Evolutionary conservation across 176 grass and related monocot genomes (phyloP), one percentile per base, ranked within the genome.

Genomic region (Ensete ventricosum): DNA sequence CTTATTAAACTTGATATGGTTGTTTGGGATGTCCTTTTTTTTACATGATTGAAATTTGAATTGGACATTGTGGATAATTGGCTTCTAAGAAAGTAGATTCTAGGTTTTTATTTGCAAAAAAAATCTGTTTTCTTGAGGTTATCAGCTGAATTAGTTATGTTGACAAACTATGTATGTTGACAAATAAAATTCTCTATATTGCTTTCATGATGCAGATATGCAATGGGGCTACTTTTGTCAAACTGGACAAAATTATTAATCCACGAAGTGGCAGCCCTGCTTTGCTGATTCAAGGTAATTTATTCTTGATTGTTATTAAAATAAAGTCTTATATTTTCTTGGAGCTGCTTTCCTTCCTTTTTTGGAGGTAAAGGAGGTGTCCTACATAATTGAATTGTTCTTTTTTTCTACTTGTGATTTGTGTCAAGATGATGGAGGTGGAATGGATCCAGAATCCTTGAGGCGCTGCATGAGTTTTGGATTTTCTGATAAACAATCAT

Each of bases 391-490:
- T 73, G 2, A 55, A 62, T 43, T 52, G 73, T 29, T 52, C 25
- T 26, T 52, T 80, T 3, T 73, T 76, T 22, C 14, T 0, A 23
- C 79, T 79, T 34, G 12, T 72, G 19, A 4, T 70, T 83, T 80
- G 60, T 79, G 11, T 77, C 54, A 69, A 92, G 92, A 96, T 82
- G 84, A 96, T 75, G 92, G 92, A 10, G 86, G 89, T 68, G 92
- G 92, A 53, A 96, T 96, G 92, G 82, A 86, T 83, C 89, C 92
- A 25, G 89, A 89, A 68, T 92, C 87, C 50, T 67, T 96, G 26
- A 82, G 92, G 82, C 62, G 75, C 50, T 96, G 89, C 77, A 87
- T 96, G 89, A 88, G 92, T 82, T 96, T 96, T 85, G 92, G 89
- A 60, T 96, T 85, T 85, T 96, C 92, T 11, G 84, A 92, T 22